phyloP scores from a whole-genome alignment of 2,329 filamentous ascomycete species.

The Colletotrichum chlorophyti region DNA sequence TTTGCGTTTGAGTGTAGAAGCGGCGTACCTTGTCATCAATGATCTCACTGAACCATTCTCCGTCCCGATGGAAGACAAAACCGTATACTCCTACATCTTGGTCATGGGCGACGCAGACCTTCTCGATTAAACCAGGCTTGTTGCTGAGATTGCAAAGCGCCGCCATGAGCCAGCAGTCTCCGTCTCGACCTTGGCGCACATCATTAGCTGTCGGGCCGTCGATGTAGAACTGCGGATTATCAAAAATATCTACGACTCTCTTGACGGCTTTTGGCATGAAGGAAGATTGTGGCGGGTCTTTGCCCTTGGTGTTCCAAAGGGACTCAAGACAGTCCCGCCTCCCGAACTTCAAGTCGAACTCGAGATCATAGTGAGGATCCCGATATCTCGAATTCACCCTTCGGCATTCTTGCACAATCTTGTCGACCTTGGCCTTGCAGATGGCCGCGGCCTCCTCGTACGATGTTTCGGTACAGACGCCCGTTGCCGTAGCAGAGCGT shows the following conservation, averaged over 20 bases:
- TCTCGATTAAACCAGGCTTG: constrained; percentile 74
- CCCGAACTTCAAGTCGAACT: constrained; percentile 73
- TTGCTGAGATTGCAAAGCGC: constrained; percentile 80
- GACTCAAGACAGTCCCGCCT: constrained; percentile 57
- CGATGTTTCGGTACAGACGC: constrained; percentile 62
- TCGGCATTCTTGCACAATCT: constrained; percentile 71
- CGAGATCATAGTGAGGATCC: constrained; percentile 87
- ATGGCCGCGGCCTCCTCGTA: constrained; percentile 76
- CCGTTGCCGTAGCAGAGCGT: constrained; percentile 54
- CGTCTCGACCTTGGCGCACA: constrained; percentile 78
- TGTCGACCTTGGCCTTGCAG: constrained; percentile 69
- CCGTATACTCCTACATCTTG: constrained; percentile 82
- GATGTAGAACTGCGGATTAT: constrained; percentile 77
- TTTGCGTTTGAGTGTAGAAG: too few species aligned
- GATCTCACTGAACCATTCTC: constrained; percentile 71
- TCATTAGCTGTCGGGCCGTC: constrained; percentile 80
- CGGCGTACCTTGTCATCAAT: constrained; percentile 58
- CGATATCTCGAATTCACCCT: constrained; percentile 85
- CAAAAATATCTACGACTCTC: constrained; percentile 77
- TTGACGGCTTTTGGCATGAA: constrained; percentile 65
- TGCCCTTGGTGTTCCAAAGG: constrained; percentile 43
- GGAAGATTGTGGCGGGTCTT: constrained; percentile 23
- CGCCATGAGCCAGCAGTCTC: constrained; percentile 88
- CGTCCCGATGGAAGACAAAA: constrained; percentile 84
- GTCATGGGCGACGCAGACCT: constrained; percentile 75